These are phyloP conservation scores for Arctium minus DNA, from an alignment of 129 eudicot genomes.

Conservation along the genomic window DNA sequence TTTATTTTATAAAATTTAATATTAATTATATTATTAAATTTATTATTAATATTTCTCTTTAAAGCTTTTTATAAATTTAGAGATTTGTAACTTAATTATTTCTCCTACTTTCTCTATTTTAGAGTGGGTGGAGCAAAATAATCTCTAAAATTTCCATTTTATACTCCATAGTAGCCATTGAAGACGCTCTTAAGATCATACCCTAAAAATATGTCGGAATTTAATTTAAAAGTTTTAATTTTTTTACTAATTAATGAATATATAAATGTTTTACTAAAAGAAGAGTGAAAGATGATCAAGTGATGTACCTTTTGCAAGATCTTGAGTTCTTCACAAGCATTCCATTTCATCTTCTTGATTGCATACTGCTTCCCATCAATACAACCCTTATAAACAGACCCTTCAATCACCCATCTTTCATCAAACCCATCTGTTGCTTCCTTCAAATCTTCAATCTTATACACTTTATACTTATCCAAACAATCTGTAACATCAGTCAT, in stretches of 20 bases:
- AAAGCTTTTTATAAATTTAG: too few relatives aligned
- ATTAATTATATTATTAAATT: too few relatives aligned
- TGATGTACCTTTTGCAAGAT: slow-evolving; percentile 80
- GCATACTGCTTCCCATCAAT: slow-evolving; percentile 71
- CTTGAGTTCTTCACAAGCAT: slow-evolving; percentile 93
- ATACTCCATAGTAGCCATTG: too few relatives aligned
- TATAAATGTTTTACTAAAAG: not conserved
- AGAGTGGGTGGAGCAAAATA: too few relatives aligned
- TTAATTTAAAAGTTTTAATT: not conserved
- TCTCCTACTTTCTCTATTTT: too few relatives aligned
- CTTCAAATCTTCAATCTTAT: slow-evolving; percentile 53
- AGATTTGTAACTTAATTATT: too few relatives aligned
- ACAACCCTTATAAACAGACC: slow-evolving; percentile 77
- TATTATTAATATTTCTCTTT: too few relatives aligned
- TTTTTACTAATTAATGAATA: not conserved
- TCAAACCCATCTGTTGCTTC: slow-evolving; percentile 81
- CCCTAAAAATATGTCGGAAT: too few relatives aligned
- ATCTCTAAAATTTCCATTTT: too few relatives aligned
- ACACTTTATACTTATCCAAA: slow-evolving; percentile 86
- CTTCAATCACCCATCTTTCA: slow-evolving; percentile 60
- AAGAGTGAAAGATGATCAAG: not conserved
- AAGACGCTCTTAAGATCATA: too few relatives aligned
- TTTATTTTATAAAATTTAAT: too few relatives aligned
- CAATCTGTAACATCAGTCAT: slow-evolving; percentile 90
- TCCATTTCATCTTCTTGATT: slow-evolving; percentile 97